Percentiles rank a stretch among this genome's conserved stretches.
Conservation (phyloP, 495 filamentous ascomycete species). For the Penicillium manginii region DNA sequence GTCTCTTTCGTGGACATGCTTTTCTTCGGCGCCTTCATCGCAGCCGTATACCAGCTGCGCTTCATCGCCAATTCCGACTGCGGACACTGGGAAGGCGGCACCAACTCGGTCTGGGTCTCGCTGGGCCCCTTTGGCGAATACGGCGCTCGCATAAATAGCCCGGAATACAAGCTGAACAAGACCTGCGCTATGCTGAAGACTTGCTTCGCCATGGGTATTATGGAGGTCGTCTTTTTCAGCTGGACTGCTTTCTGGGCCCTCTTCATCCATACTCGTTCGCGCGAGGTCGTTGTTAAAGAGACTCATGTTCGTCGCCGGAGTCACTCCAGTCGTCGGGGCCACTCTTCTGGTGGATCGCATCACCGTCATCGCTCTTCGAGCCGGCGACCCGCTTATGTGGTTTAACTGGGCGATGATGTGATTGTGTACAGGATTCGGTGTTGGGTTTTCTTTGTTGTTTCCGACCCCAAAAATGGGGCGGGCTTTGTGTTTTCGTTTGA, state of each 20-base stretch:
- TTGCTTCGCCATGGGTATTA: conserved; percentile 82
- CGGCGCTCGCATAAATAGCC: conserved; percentile 40
- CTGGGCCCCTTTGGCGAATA: conserved; percentile 63
- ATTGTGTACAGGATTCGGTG: conserved; percentile 1
- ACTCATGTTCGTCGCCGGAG: conserved; percentile 49
- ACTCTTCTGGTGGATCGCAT: conserved; percentile 30
- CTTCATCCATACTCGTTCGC: conserved; percentile 50
- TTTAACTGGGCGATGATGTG: conserved; percentile 20
- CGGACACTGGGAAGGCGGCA: conserved; percentile 50
- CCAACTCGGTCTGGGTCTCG: conserved; percentile 50
- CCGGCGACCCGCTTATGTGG: conserved; percentile 45
- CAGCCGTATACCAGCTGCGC: conserved; percentile 74
- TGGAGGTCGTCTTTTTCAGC: conserved; percentile 83
- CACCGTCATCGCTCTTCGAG: conserved; percentile 41
- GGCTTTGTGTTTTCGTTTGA: conserved; percentile 1
- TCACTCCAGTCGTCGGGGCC: conserved; percentile 42
- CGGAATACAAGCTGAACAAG: conserved; percentile 63
- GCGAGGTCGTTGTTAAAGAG: conserved; percentile 45
- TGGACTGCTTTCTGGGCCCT: conserved; percentile 68
- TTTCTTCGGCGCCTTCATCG: conserved; percentile 85
- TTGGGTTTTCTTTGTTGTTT: conserved; percentile 9
- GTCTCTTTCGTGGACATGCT: conserved; percentile 76
- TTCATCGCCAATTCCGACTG: conserved; percentile 71
- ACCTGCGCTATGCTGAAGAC: conserved; percentile 89
- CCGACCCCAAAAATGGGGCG: neutral